Conservation (phyloP, 306 rosid genomes). For the Quercus alba region DNA sequence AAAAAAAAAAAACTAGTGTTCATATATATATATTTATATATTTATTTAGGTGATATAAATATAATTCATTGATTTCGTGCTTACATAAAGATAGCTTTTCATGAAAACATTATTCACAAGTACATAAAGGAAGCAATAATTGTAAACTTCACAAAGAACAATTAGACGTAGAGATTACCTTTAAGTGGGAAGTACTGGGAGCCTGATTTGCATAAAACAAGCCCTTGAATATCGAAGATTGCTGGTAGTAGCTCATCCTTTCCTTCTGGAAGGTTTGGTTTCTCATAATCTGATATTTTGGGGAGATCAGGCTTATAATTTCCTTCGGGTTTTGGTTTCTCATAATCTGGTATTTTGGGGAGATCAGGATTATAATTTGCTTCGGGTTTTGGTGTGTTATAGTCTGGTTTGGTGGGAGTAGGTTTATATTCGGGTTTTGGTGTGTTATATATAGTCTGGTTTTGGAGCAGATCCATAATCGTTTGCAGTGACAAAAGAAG, state of each 20-base stretch:
- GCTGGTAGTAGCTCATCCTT: neutral
- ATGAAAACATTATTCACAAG: too few species aligned
- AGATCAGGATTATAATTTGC: neutral
- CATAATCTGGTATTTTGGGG: neutral
- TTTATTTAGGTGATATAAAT: too few species aligned
- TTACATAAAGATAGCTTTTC: too few species aligned
- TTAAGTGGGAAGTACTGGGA: constrained; percentile 29
- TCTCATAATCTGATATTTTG: neutral
- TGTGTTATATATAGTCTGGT: neutral
- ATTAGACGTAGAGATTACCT: constrained; percentile 26
- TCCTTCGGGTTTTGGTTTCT: constrained; percentile 6
- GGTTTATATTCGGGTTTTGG: neutral
- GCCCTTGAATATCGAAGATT: constrained; percentile 40
- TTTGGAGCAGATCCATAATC: neutral
- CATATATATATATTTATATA: too few species aligned
- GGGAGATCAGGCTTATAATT: neutral
- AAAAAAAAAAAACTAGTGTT: too few species aligned
- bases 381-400: neutral
- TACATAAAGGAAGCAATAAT: too few species aligned
- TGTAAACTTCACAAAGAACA: neutral
- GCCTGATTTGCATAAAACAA: constrained; percentile 44
- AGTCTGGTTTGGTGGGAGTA: neutral
- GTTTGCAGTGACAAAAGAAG: constrained; percentile 2
- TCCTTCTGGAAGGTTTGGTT: neutral
- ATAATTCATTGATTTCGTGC: too few species aligned